Evolutionary conservation across 306 rosid species (phyloP), one percentile per base, ranked within the genome.

Genomic region (Carpinus viminea): DNA sequence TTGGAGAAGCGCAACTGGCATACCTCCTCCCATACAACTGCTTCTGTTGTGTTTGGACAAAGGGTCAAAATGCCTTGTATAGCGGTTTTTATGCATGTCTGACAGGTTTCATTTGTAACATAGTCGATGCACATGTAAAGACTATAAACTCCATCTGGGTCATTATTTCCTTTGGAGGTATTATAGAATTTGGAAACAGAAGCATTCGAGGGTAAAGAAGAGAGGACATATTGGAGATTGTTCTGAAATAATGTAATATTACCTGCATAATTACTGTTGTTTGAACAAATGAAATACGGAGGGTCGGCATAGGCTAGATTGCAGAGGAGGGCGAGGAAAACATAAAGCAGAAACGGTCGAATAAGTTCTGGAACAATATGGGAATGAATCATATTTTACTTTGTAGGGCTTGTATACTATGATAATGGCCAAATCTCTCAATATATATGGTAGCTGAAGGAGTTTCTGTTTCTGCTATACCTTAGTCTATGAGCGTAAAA

Each of bases 1-100:
- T 65, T 74, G 4, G 93, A 89, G 76, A 89, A 91, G 60, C 83
- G 90, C 50, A 89, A 74, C 17, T 87, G 96, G 71, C 91, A 91
- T 0, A 0, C 1, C 26, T 91, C 96, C 64, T 89, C 91, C 86
- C 87, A 87, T 4, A 91, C 76, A 46, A 81, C 65, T 1, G 93
- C 91, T 77, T 89, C 92, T 73, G 54, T 60, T 36, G 84, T 55
- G 66, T 54, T 59, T 6, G 86, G 88, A 78, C 93, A 91, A 4
- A 78, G 85, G 21, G 2, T 79, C 34, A 52, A 8, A 17, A 86
- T 71, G 70, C 76, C 85, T 26, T 52, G 61, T 41, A 72, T 31
- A 4, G 88, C 90, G 0, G 80, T 53, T 36, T 73, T 17, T 74
- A 89, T 80, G 83, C 91, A 85, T 1, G 60, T 75, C 45, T 61